Evolutionary conservation across 805 yeast genomes (phyloP), one percentile per base, ranked within the genome.

Genomic region (Millerozyma acaciae): DNA sequence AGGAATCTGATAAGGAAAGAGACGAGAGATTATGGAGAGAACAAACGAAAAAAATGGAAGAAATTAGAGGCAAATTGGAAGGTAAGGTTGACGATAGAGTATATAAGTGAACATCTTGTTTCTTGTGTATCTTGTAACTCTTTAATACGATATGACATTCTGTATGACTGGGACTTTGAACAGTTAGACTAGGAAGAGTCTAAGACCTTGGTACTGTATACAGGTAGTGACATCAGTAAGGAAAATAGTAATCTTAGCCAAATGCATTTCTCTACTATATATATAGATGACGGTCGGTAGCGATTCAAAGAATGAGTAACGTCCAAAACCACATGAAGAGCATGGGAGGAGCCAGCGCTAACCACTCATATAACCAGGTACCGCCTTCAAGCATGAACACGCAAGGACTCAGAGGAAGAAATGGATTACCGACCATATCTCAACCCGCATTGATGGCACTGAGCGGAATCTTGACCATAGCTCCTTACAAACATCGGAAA

Each of bases 1-100:
- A 48, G 35, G 85, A 80, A 54, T 41, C 43, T 13, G 75, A 74
- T 45, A 59, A 71, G 16, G 79, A 73, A 57, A 75, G 73, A 53
- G 78, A 78, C 42, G 62, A 69, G 47, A 60, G 65, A 43, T 74
- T 81, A 28, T 81, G 94, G 87, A 71, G 68, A 24, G 69, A 73
- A 43, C 96, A 90, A 63, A 67, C 79, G 20, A 58, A 68, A 40
- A 73, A 77, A 57, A 80, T 84, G 81, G 96, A 90, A 57, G 65
- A 65, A 36, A 87, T 88, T 50, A 84, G 88, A 63, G 68, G 68
- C 32, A 75, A 69, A 38, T 82, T 90, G 43, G 98, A 93, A 64
- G 95, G 93, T 43, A 76, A 71, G 33, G 65, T 57, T 26, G 83
- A 78, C 38, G 87, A 80, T 54, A 78, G 97, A 60, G 87, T 72